These are phyloP conservation scores for Teratosphaeria pseudoeucalypti DNA, from an alignment of 2,329 filamentous ascomycete genomes.

Conservation along the genomic window DNA sequence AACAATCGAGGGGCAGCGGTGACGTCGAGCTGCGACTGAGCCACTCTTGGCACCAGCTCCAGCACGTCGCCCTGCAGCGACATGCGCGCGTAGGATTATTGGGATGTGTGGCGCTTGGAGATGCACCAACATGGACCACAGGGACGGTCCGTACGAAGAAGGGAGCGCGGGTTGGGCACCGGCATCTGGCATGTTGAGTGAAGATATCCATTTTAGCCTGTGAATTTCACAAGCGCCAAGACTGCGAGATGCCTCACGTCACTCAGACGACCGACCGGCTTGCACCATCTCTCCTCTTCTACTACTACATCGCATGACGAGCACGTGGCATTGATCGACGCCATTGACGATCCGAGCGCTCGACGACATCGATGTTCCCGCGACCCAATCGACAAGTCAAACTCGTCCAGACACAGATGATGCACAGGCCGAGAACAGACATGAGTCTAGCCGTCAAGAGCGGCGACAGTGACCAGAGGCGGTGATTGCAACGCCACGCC, in stretches of 20 bases:
- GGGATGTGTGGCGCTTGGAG: too few relatives aligned
- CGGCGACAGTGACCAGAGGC: background rate
- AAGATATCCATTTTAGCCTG: background rate
- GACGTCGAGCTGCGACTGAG: background rate
- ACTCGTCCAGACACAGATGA: background rate
- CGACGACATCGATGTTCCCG: background rate
- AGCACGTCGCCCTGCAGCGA: background rate
- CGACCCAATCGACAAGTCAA: background rate
- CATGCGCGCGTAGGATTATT: background rate
- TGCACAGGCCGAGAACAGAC: background rate
- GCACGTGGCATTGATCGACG: background rate
- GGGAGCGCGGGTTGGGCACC: background rate
- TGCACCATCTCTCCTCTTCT: background rate
- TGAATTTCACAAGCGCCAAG: background rate
- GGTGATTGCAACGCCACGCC: background rate
- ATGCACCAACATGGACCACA: too few relatives aligned
- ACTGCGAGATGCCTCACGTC: background rate
- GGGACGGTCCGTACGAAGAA: too few relatives aligned
- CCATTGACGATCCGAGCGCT: too few relatives aligned
- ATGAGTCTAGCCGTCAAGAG: background rate
- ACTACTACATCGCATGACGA: background rate
- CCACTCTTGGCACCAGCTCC: background rate
- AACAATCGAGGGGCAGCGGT: background rate
- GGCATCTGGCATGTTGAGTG: background rate
- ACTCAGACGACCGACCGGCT: background rate